Evolutionary conservation across 257 asterid species (phyloP).

Genomic region (Voacanga thouarsii): DNA sequence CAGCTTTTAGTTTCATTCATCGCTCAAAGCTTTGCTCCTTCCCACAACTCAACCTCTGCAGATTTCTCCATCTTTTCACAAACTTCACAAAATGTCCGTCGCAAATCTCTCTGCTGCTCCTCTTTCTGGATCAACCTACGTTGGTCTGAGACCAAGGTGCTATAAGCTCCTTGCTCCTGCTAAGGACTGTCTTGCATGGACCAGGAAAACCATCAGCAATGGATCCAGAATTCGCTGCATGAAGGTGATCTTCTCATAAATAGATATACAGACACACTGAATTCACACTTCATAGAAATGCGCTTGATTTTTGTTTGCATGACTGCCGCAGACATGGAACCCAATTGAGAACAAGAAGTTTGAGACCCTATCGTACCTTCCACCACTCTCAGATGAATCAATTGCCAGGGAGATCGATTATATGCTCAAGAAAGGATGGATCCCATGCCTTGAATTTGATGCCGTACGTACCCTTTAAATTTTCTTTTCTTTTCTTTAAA

Average conservation of each 20-base stretch:
- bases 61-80: not conserved
- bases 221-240: constrained; percentile 45
- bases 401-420: constrained; percentile 45
- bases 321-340: constrained; percentile 42
- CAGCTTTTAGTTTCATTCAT: not conserved
- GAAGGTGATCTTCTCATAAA: constrained; percentile 26
- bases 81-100: constrained; percentile 30
- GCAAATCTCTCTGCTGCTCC: constrained; percentile 27
- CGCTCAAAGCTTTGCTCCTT: not conserved
- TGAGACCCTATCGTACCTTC: constrained; percentile 47
- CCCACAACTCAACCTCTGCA: not conserved
- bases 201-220: constrained; percentile 28
- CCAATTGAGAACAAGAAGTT: constrained; percentile 49
- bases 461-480: constrained; percentile 18
- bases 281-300: not conserved
- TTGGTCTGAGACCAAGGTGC: constrained; percentile 18
- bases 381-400: constrained; percentile 40
- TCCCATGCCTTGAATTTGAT: constrained; percentile 56
- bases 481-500: not conserved
- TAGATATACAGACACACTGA: not conserved
- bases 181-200: constrained; percentile 32
- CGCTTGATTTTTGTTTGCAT: not conserved
- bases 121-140: constrained; percentile 27
- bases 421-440: constrained; percentile 48
- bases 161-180: constrained; percentile 18